These are phyloP conservation scores for Trichosporon faecale DNA, from an alignment of 1,284 basidiomycete genomes.

Conservation along the genomic window DNA sequence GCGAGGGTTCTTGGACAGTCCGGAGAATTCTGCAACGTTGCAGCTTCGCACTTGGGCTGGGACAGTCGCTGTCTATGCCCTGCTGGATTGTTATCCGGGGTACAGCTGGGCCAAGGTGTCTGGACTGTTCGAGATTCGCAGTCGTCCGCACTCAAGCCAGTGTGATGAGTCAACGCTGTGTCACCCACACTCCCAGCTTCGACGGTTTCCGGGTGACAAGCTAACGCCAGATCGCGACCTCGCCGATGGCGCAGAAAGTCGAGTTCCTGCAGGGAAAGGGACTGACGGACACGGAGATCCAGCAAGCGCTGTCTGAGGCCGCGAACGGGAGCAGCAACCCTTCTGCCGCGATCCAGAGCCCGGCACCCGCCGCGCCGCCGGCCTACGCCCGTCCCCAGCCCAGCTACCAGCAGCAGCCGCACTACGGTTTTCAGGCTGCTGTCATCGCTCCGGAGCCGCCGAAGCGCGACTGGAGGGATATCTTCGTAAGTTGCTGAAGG, in stretches of 20 bases:
- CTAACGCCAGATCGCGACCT: conserved; percentile 55
- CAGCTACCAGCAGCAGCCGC: conserved; percentile 24
- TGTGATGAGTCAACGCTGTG: neutral
- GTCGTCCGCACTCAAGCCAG: no score
- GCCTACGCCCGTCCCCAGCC: conserved; percentile 38
- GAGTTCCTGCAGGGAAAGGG: conserved; percentile 95
- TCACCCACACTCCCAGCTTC: neutral
- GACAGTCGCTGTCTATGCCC: no score
- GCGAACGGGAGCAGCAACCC: conserved; percentile 16
- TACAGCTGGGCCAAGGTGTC: no score
- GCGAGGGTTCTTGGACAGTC: no score
- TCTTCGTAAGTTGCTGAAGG: conserved; percentile 65
- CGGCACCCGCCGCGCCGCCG: conserved; percentile 33
- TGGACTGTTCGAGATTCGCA: no score
- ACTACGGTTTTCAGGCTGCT: conserved; percentile 44
- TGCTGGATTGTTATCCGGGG: no score
- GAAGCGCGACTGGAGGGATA: conserved; percentile 83
- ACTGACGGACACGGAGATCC: conserved; percentile 76
- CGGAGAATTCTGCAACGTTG: no score
- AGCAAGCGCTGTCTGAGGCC: conserved; percentile 72
- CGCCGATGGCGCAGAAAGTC: conserved; percentile 77
- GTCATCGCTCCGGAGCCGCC: conserved; percentile 50
- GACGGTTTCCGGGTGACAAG: neutral
- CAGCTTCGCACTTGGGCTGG: no score
- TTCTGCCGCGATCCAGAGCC: conserved; percentile 21